A percentile compares a stretch with the other conserved stretches of the same genome.
Evolutionary conservation across 495 filamentous ascomycete species (phyloP).

Genomic region (Penicillium paradoxum): DNA sequence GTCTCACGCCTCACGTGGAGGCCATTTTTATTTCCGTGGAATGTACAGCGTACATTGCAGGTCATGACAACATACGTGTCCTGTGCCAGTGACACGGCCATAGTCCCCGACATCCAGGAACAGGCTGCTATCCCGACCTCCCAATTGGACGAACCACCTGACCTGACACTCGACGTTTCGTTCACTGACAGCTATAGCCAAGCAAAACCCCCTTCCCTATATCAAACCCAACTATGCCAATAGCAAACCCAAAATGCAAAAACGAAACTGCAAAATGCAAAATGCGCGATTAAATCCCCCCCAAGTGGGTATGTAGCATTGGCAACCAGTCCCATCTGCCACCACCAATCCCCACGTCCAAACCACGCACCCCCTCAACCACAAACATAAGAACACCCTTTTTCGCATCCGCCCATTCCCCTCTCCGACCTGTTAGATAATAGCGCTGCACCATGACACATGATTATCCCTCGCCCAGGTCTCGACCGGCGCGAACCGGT

Average conservation of each 20-base stretch:
- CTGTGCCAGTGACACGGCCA: background rate
- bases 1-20: background rate
- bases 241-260: too few species aligned
- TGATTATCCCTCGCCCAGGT: conserved; percentile 18
- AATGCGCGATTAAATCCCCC: conserved; percentile 1
- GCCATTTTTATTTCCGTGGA: background rate
- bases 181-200: background rate
- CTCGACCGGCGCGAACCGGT: conserved; percentile 14
- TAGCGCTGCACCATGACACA: conserved; percentile 24
- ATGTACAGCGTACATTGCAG: background rate
- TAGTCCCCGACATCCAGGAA: background rate
- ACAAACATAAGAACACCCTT: too few species aligned
- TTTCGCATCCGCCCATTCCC: background rate
- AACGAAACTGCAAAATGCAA: too few species aligned
- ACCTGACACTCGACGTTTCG: conserved; percentile 1
- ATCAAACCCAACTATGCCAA: background rate
- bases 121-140: background rate
- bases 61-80: background rate
- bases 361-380: too few species aligned
- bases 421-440: conserved; percentile 18
- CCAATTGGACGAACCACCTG: conserved; percentile 5
- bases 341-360: too few species aligned
- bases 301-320: too few species aligned
- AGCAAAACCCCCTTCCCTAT: background rate
- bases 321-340: too few species aligned